Evolutionary conservation across 1,284 basidiomycete species (phyloP).

Genomic region (Irpex lacteus): DNA sequence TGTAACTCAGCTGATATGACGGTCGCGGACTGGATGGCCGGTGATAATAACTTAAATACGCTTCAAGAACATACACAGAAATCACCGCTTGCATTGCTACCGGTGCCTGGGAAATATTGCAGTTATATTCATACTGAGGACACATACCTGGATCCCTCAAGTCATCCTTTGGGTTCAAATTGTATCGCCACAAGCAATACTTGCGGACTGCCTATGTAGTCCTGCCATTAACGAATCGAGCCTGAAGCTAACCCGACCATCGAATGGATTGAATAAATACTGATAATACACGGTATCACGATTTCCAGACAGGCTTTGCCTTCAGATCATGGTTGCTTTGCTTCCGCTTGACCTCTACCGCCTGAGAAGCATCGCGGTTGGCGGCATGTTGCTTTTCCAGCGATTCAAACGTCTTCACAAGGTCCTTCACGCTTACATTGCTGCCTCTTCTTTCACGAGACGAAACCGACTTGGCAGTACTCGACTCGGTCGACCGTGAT

Average conservation of each 20-base stretch:
- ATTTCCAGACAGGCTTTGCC: background rate
- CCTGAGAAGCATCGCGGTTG: constrained; percentile 16
- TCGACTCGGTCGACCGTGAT: constrained; percentile 51
- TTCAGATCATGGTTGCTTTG: background rate
- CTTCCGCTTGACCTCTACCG: background rate
- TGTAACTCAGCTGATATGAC: no score
- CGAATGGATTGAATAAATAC: background rate
- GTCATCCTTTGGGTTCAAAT: no score
- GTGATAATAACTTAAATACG: no score
- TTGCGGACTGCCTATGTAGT: no score
- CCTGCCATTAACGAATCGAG: background rate
- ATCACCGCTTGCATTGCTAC: no score
- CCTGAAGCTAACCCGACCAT: no score
- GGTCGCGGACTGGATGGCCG: no score
- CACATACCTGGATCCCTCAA: no score
- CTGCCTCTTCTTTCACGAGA: constrained; percentile 49
- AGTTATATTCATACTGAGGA: no score
- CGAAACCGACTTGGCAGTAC: constrained; percentile 7
- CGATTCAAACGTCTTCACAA: constrained; percentile 62
- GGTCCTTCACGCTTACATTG: constrained; percentile 64
- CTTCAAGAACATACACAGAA: no score
- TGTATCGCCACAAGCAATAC: no score
- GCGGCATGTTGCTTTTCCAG: constrained; percentile 32
- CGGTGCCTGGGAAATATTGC: no score
- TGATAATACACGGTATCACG: background rate